phyloP scores from a whole-genome alignment of 2,329 filamentous ascomycete species.

The Venturia oleaginea region DNA sequence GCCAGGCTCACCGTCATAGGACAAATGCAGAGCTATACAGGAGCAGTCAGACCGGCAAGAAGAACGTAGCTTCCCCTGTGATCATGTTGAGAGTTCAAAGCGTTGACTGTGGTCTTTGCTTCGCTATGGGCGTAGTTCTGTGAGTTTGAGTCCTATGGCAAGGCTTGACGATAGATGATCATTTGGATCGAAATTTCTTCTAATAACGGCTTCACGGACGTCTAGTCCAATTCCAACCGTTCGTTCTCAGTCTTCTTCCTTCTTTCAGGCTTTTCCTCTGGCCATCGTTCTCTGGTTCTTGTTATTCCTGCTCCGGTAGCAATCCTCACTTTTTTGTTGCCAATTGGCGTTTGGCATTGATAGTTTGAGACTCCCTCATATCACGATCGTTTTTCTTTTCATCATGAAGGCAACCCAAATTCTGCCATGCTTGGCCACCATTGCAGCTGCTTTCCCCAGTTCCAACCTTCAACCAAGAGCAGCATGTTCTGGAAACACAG shows the following conservation, averaged over 20 bases:
- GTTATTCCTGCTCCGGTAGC: neutral
- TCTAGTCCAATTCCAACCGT: neutral
- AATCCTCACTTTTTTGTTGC: neutral
- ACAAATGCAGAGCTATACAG: neutral
- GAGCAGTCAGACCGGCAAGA: neutral
- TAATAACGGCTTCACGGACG: neutral
- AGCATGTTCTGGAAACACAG: slow-evolving; percentile 25
- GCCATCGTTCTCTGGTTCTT: neutral
- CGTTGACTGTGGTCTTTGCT: neutral
- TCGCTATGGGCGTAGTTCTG: neutral
- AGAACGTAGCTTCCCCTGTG: neutral
- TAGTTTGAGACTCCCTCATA: neutral
- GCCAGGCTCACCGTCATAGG: neutral
- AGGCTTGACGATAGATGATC: neutral
- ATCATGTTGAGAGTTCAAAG: neutral
- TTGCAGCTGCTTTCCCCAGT: neutral
- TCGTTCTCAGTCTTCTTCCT: neutral
- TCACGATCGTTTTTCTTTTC: neutral
- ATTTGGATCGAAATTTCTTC: neutral
- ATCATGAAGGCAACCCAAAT: neutral
- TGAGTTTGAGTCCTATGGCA: neutral
- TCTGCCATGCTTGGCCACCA: neutral
- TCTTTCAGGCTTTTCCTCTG: neutral
- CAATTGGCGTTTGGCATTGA: too few species aligned
- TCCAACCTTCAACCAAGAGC: slow-evolving; percentile 14